Evolutionary conservation across 306 rosid species (phyloP).

Genomic region (Delonix regia): DNA sequence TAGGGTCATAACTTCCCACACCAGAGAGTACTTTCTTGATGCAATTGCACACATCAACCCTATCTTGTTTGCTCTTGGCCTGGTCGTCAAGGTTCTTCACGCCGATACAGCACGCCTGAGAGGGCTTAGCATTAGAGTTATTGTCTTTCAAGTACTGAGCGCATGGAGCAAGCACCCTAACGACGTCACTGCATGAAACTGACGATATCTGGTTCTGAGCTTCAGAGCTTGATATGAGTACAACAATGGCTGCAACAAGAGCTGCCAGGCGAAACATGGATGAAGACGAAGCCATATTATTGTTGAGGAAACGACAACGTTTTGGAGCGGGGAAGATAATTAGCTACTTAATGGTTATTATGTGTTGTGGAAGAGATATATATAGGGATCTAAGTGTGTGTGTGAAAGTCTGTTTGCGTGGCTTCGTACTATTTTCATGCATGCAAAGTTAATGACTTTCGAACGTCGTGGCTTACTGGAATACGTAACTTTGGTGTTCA

Average conservation of each 20-base stretch:
- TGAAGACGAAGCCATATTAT: not conserved
- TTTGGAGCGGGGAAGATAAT: not conserved
- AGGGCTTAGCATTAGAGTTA: not conserved
- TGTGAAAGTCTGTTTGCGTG: too few relatives aligned
- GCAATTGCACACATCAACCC: slow-evolving; percentile 20
- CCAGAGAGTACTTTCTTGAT: slow-evolving; percentile 2
- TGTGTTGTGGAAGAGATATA: not conserved
- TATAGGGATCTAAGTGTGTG: not conserved
- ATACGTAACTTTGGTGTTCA: not conserved
- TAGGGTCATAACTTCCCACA: slow-evolving; percentile 23
- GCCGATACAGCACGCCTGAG: slow-evolving; percentile 29
- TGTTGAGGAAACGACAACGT: not conserved
- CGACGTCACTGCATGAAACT: not conserved
- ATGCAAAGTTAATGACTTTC: too few relatives aligned
- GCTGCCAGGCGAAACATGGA: not conserved
- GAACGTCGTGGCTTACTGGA: too few relatives aligned
- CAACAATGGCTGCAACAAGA: not conserved
- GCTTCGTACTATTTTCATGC: too few relatives aligned
- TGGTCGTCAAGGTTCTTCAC: not conserved
- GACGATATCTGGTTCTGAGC: not conserved
- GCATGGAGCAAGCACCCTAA: slow-evolving; percentile 11
- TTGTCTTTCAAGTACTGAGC: not conserved
- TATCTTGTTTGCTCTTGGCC: not conserved
- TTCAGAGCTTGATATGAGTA: slow-evolving; percentile 17
- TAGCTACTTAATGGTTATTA: not conserved